phyloP scores from a whole-genome alignment of 192 early-diverging fungal species.

The Coemansia sp. region DNA sequence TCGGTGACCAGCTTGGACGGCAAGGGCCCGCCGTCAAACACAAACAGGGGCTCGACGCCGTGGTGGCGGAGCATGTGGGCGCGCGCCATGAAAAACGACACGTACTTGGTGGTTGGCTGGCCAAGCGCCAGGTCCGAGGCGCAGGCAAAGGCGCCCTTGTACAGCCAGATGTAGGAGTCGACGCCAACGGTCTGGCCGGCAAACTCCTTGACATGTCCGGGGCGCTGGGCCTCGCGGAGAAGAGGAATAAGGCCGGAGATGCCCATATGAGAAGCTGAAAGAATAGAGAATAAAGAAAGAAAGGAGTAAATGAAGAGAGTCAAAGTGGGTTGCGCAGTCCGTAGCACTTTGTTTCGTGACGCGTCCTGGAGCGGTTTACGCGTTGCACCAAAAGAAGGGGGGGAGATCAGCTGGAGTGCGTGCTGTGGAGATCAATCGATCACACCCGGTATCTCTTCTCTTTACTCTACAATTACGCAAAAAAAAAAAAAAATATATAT shows the following conservation, averaged over 20 bases:
- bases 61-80: conserved; percentile 69
- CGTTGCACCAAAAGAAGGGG: too few relatives aligned
- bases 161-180: conserved; percentile 96
- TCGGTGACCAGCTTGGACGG: conserved; percentile 82
- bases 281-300: too few relatives aligned
- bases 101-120: conserved; percentile 73
- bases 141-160: conserved; percentile 82
- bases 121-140: conserved; percentile 71
- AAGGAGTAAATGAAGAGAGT: too few relatives aligned
- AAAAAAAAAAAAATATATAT: neutral
- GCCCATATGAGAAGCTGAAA: conserved; percentile 75
- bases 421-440: too few relatives aligned
- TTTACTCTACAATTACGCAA: too few relatives aligned
- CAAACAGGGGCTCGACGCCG: conserved; percentile 74
- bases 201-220: conserved; percentile 67
- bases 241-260: conserved; percentile 82
- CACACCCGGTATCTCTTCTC: too few relatives aligned
- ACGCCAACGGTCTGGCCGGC: conserved; percentile 72
- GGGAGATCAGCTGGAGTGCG: too few relatives aligned
- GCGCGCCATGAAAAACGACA: conserved; percentile 74
- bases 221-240: conserved; percentile 66
- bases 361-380: too few relatives aligned
- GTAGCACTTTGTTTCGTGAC: too few relatives aligned
- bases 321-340: too few relatives aligned
- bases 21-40: conserved; percentile 91